These are phyloP conservation scores for Trichosanthes truncata DNA, from an alignment of 306 rosid genomes.

Conservation along the genomic window DNA sequence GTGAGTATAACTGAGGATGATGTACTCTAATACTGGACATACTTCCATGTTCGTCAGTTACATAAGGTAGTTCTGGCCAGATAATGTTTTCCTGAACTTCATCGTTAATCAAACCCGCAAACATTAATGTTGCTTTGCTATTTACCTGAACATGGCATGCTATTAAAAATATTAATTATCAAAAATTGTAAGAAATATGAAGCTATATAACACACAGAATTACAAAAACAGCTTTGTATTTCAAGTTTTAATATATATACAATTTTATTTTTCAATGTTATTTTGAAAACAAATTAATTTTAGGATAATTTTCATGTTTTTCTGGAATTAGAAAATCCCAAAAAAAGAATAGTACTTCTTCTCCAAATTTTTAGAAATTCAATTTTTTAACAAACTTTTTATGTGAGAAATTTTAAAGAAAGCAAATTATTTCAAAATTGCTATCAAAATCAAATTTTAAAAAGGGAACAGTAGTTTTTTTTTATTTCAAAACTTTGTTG, in stretches of 20 bases:
- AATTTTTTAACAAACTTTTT: too few species aligned
- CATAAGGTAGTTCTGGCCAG: constrained; percentile 92
- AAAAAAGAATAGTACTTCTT: too few species aligned
- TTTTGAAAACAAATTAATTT: too few species aligned
- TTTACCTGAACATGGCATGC: constrained; percentile 52
- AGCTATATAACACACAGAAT: neutral
- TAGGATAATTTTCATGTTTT: too few species aligned
- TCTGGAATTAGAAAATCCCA: too few species aligned
- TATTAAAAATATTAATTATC: constrained; percentile 30
- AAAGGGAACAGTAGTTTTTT: too few species aligned
- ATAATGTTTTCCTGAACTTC: constrained; percentile 71
- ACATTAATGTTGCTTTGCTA: constrained; percentile 86
- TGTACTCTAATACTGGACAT: constrained; percentile 35
- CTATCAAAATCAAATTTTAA: too few species aligned
- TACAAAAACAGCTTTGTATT: neutral
- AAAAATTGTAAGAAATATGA: constrained; percentile 7
- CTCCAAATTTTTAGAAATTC: too few species aligned
- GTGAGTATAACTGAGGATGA: constrained; percentile 5
- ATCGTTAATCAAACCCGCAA: constrained; percentile 52
- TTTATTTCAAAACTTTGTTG: too few species aligned
- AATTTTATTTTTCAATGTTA: too few species aligned
- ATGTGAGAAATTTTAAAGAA: too few species aligned
- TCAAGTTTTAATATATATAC: neutral
- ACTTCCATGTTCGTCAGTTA: constrained; percentile 94
- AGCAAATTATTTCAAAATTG: too few species aligned